phyloP scores from a whole-genome alignment of 768 basidiomycete genomes.

The Tricholoma sp. region DNA sequence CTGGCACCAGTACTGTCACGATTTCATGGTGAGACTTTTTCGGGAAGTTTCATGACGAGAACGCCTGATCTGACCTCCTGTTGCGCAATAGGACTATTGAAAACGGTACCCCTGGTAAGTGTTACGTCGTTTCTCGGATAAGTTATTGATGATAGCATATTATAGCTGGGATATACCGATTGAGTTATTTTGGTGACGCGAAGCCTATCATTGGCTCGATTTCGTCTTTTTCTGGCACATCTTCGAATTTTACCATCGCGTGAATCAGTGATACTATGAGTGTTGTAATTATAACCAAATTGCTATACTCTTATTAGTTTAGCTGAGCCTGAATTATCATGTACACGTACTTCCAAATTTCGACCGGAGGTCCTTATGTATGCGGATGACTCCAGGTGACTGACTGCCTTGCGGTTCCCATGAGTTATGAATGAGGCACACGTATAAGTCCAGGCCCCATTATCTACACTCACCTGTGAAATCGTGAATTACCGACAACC shows the following conservation, averaged over 20 bases:
- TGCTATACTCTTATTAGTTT: background rate
- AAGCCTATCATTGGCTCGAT: constrained; percentile 64
- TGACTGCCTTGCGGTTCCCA: constrained; percentile 33
- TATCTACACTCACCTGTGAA: constrained; percentile 2
- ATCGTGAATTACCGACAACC: background rate
- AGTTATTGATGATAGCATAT: constrained; percentile 2
- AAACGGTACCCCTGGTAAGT: constrained; percentile 48
- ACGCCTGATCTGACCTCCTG: constrained; percentile 3
- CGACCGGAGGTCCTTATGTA: background rate
- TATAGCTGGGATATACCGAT: constrained; percentile 64
- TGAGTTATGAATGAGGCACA: constrained; percentile 21
- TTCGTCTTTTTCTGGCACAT: constrained; percentile 55
- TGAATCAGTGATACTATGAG: constrained; percentile 22
- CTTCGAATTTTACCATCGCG: constrained; percentile 56
- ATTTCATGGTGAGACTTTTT: constrained; percentile 59
- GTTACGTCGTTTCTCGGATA: constrained; percentile 3
- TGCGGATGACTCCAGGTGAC: constrained; percentile 1
- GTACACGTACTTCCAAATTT: background rate
- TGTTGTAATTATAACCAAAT: background rate
- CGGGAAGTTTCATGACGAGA: background rate
- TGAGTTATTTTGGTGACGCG: constrained; percentile 72
- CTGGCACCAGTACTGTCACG: constrained; percentile 60
- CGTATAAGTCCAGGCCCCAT: constrained; percentile 10
- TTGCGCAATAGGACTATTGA: constrained; percentile 53
- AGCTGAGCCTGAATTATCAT: constrained; percentile 1